A percentile compares a stretch with the other conserved stretches of the same genome.
Evolutionary conservation across 2,329 filamentous ascomycete species (phyloP).

Genomic region (Eutypella sp.): DNA sequence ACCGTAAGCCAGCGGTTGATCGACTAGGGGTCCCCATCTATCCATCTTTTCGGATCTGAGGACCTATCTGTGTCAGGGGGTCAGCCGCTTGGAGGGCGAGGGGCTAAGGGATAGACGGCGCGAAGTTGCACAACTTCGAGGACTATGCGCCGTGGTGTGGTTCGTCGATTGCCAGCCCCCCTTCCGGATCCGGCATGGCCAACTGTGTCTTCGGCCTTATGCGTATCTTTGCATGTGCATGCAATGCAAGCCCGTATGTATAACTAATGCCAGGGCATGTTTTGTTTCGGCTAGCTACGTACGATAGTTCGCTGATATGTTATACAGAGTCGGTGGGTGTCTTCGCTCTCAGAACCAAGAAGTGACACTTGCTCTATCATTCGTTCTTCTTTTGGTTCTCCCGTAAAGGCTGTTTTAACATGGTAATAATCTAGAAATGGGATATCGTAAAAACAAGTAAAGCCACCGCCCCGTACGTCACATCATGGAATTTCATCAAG

Average conservation of each 20-base stretch:
- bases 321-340: too few species aligned
- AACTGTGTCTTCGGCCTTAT: neutral
- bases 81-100: neutral
- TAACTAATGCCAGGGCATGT: neutral
- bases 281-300: neutral
- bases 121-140: neutral
- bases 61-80: slow-evolving; percentile 10
- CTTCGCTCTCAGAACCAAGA: too few species aligned
- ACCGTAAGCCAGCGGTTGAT: too few species aligned
- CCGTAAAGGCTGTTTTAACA: too few species aligned
- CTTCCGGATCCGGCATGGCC: neutral
- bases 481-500: neutral
- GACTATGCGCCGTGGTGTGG: neutral
- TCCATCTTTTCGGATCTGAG: slow-evolving; percentile 21
- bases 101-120: slow-evolving; percentile 1
- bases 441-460: neutral
- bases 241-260: neutral
- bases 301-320: too few species aligned
- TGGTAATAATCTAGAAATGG: neutral
- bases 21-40: neutral
- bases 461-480: neutral
- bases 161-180: neutral
- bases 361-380: too few species aligned
- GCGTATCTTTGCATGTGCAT: neutral
- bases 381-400: too few species aligned